These are phyloP conservation scores for Mimosa bimucronata DNA, from an alignment of 306 rosid species.

Conservation along the genomic window DNA sequence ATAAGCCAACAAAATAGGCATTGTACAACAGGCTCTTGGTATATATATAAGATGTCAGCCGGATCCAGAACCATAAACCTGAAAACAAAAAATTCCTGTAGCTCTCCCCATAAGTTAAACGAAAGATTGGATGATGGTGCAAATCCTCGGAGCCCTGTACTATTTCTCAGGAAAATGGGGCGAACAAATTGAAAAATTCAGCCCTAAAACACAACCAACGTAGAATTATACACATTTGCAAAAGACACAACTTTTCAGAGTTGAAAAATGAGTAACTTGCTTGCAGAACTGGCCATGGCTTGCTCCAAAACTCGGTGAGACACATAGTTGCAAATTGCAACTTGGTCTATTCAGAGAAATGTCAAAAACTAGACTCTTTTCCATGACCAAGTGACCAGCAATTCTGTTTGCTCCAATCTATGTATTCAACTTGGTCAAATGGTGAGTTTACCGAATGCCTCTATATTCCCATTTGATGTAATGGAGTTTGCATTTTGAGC, in stretches of 20 bases:
- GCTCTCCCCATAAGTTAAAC: constrained; percentile 51
- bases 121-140: constrained; percentile 39
- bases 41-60: constrained; percentile 46
- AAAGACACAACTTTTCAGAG: constrained; percentile 51
- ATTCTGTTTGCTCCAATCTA: constrained; percentile 23
- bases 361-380: constrained; percentile 41
- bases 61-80: constrained; percentile 51
- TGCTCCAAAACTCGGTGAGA: constrained; percentile 44
- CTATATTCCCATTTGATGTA: constrained; percentile 71
- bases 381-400: constrained; percentile 31
- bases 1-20: constrained; percentile 52
- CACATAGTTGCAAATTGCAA: constrained; percentile 42
- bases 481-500: constrained; percentile 48
- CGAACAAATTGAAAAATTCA: constrained; percentile 43
- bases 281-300: constrained; percentile 38
- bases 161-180: constrained; percentile 53
- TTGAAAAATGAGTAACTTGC: constrained; percentile 31
- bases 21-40: constrained; percentile 63
- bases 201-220: constrained; percentile 48
- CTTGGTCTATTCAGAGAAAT: constrained; percentile 26
- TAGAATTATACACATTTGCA: constrained; percentile 75
- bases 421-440: constrained; percentile 44
- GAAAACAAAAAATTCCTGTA: constrained; percentile 34
- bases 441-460: constrained; percentile 63
- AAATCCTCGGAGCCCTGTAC: constrained; percentile 41